Evolutionary conservation across 2,329 filamentous ascomycete genomes (phyloP), one percentile per base, ranked within the genome.

Genomic region (Cladosporium sp.): DNA sequence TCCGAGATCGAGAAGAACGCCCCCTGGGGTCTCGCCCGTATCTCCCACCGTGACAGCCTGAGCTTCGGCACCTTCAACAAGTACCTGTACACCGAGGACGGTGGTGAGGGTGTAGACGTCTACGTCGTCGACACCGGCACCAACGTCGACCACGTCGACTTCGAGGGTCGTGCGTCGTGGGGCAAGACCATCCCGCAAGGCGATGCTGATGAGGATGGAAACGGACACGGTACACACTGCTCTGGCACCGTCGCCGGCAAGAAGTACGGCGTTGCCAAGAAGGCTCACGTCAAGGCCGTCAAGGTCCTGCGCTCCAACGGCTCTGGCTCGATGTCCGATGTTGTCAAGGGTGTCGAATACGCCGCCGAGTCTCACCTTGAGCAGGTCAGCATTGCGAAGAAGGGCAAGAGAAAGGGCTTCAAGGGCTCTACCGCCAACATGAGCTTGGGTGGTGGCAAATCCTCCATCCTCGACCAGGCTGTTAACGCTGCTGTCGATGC

Each of bases 371-470:
- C 82, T 60, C 94, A 98, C 74, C 65, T 80, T 43, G 80, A 88
- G 69, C 82, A 91, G 69, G 82, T 85, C 62, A 80, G 85, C 71
- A 76, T 76, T 55, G 88, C 88, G 64, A 94, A 95, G 85, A 78
- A 80, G 50, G 89, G 89, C 64, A 90, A 94, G 78, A 87, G 75
- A 67, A 87, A 97, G 86, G 87, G 86, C 69, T 97, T 96, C 86
- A 97, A 97, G 85, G 93, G 93, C 68, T 95, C 89, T 59, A 86
- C 92, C 67, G 93, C 94, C 77, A 98, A 98, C 84, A 98, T 98
- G 93, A 94, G 88, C 67, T 86, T 98, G 52, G 93, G 93, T 67
- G 93, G 93, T 76, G 93, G 93, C 78, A 97, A 96, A 80, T 96
- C 92, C 55, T 80, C 83, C 59, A 85, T 90, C 65, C 84, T 98